A percentile compares a stretch with the other conserved stretches of the same genome.
phyloP scores from a whole-genome alignment of 2,329 filamentous ascomycete species.

The Beauveria rudraprayagi region DNA sequence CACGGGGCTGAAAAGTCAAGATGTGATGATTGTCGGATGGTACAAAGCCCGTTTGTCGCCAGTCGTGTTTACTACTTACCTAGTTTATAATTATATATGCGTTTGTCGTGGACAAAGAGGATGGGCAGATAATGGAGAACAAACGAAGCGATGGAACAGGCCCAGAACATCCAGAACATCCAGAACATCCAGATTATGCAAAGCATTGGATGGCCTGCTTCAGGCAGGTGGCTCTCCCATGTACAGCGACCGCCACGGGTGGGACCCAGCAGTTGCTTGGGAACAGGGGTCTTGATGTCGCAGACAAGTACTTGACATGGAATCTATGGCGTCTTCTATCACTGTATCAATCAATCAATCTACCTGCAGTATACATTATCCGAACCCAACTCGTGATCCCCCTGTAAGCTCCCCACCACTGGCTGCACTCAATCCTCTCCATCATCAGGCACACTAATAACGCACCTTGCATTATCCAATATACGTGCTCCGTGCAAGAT shows the following conservation, averaged over 20 bases:
- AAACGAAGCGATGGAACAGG: background rate
- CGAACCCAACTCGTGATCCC: no score
- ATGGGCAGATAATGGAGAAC: background rate
- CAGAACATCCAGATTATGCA: background rate
- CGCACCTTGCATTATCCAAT: constrained; percentile 5
- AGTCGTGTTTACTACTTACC: background rate
- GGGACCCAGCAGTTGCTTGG: no score
- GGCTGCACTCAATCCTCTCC: no score
- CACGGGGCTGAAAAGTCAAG: background rate
- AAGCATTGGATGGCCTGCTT: background rate
- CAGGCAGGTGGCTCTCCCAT: background rate
- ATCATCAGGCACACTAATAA: no score
- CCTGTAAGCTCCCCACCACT: no score
- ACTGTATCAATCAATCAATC: no score
- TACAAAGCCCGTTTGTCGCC: background rate
- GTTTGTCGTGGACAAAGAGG: background rate
- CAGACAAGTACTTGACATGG: no score
- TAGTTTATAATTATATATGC: background rate
- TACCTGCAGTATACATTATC: no score
- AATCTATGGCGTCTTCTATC: no score
- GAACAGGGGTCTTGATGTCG: no score
- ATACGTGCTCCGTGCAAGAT: constrained; percentile 12
- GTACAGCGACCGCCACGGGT: no score
- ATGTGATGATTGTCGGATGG: background rate
- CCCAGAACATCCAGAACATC: background rate